These are phyloP conservation scores for Leucosporidium creatinivorum DNA, from an alignment of 768 basidiomycete genomes.

Conservation along the genomic window DNA sequence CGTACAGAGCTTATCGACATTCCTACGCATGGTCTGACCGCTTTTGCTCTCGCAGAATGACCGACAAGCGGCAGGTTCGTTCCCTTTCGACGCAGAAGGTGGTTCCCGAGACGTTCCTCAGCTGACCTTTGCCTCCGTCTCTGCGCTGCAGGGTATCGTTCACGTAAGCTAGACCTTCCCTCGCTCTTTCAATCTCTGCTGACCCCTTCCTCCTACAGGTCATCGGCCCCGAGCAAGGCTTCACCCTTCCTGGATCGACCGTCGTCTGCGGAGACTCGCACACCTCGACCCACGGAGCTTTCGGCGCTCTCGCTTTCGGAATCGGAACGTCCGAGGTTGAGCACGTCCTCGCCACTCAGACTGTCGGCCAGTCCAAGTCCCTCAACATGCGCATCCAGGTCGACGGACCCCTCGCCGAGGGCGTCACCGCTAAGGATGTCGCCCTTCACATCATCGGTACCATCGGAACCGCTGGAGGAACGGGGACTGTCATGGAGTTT, in stretches of 20 bases:
- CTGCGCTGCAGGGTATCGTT: constrained; percentile 50
- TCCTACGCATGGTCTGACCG: neutral
- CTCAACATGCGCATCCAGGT: constrained; percentile 91
- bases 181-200: neutral
- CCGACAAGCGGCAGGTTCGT: constrained; percentile 54
- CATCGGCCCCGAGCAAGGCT: constrained; percentile 90
- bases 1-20: neutral
- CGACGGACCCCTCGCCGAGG: constrained; percentile 69
- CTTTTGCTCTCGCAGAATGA: constrained; percentile 46
- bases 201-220: constrained; percentile 53
- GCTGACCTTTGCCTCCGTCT: constrained; percentile 36
- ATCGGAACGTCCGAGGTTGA: constrained; percentile 93
- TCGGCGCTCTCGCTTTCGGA: constrained; percentile 85
- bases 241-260: constrained; percentile 55
- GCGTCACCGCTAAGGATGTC: constrained; percentile 82
- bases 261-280: constrained; percentile 86
- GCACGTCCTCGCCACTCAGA: constrained; percentile 88
- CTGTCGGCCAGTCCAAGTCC: constrained; percentile 72
- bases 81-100: no score
- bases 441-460: constrained; percentile 82
- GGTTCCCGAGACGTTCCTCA: no score
- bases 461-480: constrained; percentile 90
- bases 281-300: constrained; percentile 88
- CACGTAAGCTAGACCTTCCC: constrained; percentile 26
- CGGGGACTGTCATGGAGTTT: constrained; percentile 84